A percentile compares a stretch with the other conserved stretches of the same genome.
Evolutionary conservation across 2,329 filamentous ascomycete genomes (phyloP).

Genomic region (Hypoxylon sp.): DNA sequence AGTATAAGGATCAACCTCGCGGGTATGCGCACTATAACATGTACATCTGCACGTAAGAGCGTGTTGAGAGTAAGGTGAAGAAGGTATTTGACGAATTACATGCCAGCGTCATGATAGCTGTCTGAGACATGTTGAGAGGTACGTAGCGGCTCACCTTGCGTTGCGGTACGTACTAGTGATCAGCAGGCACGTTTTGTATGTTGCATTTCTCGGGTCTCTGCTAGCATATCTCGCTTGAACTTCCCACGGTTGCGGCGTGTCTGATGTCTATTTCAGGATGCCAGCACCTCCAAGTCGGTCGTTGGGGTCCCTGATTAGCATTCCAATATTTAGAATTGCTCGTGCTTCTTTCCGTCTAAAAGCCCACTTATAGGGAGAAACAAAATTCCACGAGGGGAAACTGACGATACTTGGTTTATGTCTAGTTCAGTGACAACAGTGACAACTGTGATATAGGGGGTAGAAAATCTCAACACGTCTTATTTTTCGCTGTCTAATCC

Average conservation of each 20-base stretch:
- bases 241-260: slow-evolving; percentile 18
- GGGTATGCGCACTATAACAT: slow-evolving; percentile 14
- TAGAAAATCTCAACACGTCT: slow-evolving; percentile 10
- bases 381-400: slow-evolving; percentile 24
- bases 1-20: slow-evolving; percentile 15
- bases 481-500: slow-evolving; percentile 7
- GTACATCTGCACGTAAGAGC: slow-evolving; percentile 26
- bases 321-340: slow-evolving; percentile 25
- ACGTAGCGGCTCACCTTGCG: slow-evolving; percentile 30
- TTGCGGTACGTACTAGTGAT: slow-evolving; percentile 41
- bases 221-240: slow-evolving; percentile 42
- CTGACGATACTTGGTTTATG: background rate
- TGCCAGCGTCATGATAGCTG: slow-evolving; percentile 6
- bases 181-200: slow-evolving; percentile 46
- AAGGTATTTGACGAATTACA: slow-evolving; percentile 41
- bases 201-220: slow-evolving; percentile 44
- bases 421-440: background rate
- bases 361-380: slow-evolving; percentile 34
- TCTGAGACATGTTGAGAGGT: slow-evolving; percentile 21
- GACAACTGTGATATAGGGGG: slow-evolving; percentile 35
- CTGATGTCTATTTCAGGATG: slow-evolving; percentile 35
- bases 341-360: slow-evolving; percentile 25
- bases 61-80: slow-evolving; percentile 12
- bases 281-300: slow-evolving; percentile 30
- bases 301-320: slow-evolving; percentile 35